These are phyloP conservation scores for Echria macrotheca DNA, from an alignment of 495 filamentous ascomycete species.

Conservation along the genomic window DNA sequence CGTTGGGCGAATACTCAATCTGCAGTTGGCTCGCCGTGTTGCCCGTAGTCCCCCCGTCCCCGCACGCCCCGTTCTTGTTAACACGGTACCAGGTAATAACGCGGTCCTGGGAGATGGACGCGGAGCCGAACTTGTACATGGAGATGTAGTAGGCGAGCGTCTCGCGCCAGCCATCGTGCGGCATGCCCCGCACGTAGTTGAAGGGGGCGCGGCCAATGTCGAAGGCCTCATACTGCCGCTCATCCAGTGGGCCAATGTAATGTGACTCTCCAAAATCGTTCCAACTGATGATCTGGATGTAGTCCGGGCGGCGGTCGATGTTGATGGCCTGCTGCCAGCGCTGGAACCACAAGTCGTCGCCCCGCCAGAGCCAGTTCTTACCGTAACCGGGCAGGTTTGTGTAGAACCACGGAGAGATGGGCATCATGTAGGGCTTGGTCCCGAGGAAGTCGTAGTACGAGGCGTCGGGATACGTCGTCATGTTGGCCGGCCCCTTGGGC, in stretches of 20 bases:
- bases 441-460: conserved; percentile 21
- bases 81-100: conserved; percentile 57
- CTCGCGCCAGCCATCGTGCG: conserved; percentile 51
- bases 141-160: conserved; percentile 56
- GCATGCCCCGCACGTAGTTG: conserved; percentile 28
- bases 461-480: conserved; percentile 31
- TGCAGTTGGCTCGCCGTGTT: conserved; percentile 16
- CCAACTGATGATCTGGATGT: conserved; percentile 6
- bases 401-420: conserved; percentile 68
- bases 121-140: conserved; percentile 41
- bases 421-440: conserved; percentile 36
- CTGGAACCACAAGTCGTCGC: conserved; percentile 53
- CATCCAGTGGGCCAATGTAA: conserved; percentile 52
- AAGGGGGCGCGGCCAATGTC: conserved; percentile 32
- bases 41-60: conserved; percentile 28
- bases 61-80: conserved; percentile 22
- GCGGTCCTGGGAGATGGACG: conserved; percentile 26
- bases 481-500: conserved; percentile 42
- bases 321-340: conserved; percentile 5
- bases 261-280: conserved; percentile 47
- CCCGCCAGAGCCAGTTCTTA: conserved; percentile 7
- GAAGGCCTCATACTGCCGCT: conserved; percentile 36
- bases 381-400: conserved; percentile 42
- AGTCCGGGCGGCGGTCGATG: conserved; percentile 1
- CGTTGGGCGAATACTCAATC: conserved; percentile 1